Conservation (phyloP, 495 filamentous ascomycete genomes). For the Hypoxylon crocopeplum region DNA sequence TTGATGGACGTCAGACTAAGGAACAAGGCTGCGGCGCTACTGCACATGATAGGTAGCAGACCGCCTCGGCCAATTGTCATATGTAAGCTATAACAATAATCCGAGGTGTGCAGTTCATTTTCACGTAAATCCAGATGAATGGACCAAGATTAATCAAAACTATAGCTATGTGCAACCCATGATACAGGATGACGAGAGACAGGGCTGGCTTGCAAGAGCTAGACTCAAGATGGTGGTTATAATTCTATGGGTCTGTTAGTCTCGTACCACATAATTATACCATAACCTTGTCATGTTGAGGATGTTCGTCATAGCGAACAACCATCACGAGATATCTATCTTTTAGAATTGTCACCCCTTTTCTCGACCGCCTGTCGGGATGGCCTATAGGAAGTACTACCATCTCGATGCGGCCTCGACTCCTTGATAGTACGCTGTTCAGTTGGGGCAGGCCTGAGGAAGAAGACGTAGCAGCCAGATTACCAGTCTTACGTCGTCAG, state of each 20-base stretch:
- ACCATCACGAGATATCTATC: conserved; percentile 28
- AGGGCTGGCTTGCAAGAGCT: conserved; percentile 14
- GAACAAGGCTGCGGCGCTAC: conserved; percentile 35
- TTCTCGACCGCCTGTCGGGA: conserved; percentile 1
- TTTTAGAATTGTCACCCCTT: neutral
- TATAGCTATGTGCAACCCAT: conserved; percentile 26
- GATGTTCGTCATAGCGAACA: conserved; percentile 30
- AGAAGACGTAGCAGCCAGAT: conserved; percentile 3
- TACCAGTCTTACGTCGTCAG: conserved; percentile 26
- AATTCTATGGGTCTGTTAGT: conserved; percentile 18
- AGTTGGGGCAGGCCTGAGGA: conserved; percentile 8
- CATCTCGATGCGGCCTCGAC: conserved; percentile 18
- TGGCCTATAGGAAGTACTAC: conserved; percentile 10
- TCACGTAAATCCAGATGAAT: conserved; percentile 24
- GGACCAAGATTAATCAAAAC: conserved; percentile 20
- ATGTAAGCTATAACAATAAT: conserved; percentile 30
- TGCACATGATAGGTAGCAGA: conserved; percentile 24
- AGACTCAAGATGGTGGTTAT: conserved; percentile 14
- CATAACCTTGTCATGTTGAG: conserved; percentile 23
- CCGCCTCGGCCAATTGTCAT: conserved; percentile 24
- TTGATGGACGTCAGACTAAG: conserved; percentile 28
- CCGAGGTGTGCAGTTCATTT: conserved; percentile 38
- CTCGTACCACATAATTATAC: conserved; percentile 18
- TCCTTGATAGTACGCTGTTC: neutral
- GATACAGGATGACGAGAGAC: conserved; percentile 25